Base-by-base conservation (phyloP, 2,329 filamentous ascomycete species). In the Fusarium pseudocircinatum region DNA sequence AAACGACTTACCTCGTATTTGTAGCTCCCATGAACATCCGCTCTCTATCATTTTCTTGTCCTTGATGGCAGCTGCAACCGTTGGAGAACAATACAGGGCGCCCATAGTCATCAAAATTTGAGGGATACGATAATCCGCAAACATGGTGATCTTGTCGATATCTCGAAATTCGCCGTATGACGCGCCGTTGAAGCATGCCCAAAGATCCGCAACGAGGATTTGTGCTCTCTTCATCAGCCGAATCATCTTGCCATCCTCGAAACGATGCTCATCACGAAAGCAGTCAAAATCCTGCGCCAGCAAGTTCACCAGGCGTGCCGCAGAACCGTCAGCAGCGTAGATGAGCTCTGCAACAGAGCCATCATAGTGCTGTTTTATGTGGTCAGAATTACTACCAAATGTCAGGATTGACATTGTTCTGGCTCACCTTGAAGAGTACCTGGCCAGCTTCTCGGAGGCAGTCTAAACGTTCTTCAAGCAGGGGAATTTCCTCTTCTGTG, bases 131-230 rank as follows among this genome's bases (percentile, higher is more conserved):
- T 99, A 99, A 84, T 99, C 96, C 79, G 96, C 95, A 85, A 99
- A 99, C 92, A 98, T 98, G 69, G 96, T 99, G 78, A 99, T 93
- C 81, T 95, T 94, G 83, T 96, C 93, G 77, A 99, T 97, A 80
- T 99, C 96, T 64, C 90, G 80, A 82, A 99, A 99, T 34, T 88
- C 85, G 37, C 96, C 97, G 78, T 92, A 95, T 32, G 89, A 87
- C 74, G 92, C 86, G 50, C 94, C 95, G 60, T 96, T 90, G 81
- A 98, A 98, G 72, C 95, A 97, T 10, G 96, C 97, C 97, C 97
- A 99, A 2, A 98, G 81, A 81, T 99, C 96, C 28, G 97, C 97
- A 6, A 97, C 95, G 26, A 98, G 88, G 68, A 99, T 99, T 82
- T 99, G 96, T 4, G 96, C 95, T 16, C 97, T 91, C 84, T 99